These are phyloP conservation scores for Candida krabiensis DNA, from an alignment of 805 yeast genomes.

Conservation along the genomic window DNA sequence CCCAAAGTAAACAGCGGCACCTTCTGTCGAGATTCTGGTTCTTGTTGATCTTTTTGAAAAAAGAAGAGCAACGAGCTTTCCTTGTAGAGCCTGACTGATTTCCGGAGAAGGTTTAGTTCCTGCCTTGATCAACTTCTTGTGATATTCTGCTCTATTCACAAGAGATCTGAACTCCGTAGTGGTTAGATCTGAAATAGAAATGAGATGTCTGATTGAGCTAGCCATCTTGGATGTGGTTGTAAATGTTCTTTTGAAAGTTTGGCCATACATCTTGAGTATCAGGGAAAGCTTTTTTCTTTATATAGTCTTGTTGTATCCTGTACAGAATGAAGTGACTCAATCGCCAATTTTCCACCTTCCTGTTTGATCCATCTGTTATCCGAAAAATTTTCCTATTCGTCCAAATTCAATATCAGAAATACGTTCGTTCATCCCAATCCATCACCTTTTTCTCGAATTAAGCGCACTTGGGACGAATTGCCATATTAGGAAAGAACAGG, in stretches of 20 bases:
- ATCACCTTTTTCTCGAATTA: neutral
- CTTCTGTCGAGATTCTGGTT: slow-evolving; percentile 92
- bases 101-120: slow-evolving; percentile 43
- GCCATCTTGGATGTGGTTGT: slow-evolving; percentile 23
- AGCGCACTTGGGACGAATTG: slow-evolving; percentile 19
- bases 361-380: too few relatives aligned
- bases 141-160: slow-evolving; percentile 70
- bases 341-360: too few relatives aligned
- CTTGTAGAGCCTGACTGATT: slow-evolving; percentile 56
- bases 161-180: slow-evolving; percentile 69
- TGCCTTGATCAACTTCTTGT: slow-evolving; percentile 60
- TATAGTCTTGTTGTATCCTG: too few relatives aligned
- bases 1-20: slow-evolving; percentile 90
- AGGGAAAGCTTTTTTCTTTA: slow-evolving; percentile 3
- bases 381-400: slow-evolving; percentile 9
- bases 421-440: slow-evolving; percentile 3
- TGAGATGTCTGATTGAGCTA: slow-evolving; percentile 60
- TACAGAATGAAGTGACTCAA: too few relatives aligned
- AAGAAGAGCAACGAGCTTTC: slow-evolving; percentile 78
- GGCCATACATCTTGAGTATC: slow-evolving; percentile 12
- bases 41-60: slow-evolving; percentile 94
- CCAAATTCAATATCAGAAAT: neutral
- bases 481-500: slow-evolving; percentile 6
- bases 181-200: slow-evolving; percentile 77
- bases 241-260: slow-evolving; percentile 30